Evolutionary conservation across 768 basidiomycete species (phyloP).

Genomic region (Tricholoma matsutake): DNA sequence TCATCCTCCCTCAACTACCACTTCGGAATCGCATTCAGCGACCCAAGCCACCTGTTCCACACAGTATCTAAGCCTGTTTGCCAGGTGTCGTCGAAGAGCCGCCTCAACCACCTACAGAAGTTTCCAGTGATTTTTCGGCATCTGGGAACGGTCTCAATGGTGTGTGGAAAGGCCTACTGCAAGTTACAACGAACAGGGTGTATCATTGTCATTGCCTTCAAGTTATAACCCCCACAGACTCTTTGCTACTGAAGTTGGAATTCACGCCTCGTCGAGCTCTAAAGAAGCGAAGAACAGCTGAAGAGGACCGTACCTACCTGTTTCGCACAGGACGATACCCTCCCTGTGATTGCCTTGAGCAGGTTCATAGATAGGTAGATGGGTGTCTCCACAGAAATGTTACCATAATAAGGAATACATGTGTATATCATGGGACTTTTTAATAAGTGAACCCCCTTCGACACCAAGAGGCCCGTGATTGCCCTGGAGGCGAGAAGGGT

Average conservation of each 20-base stretch:
- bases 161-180: not conserved
- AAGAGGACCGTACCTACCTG: not conserved
- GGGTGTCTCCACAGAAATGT: not conserved
- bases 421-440: not conserved
- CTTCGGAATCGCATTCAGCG: not conserved
- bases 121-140: not conserved
- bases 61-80: not conserved
- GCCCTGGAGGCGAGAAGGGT: not conserved
- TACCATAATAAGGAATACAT: conserved; percentile 1
- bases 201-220: not conserved
- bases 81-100: not conserved
- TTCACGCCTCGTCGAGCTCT: not conserved
- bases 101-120: not conserved
- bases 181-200: not conserved
- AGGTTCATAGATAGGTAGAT: no score
- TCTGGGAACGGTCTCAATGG: not conserved
- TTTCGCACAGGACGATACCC: no score
- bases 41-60: not conserved
- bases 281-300: not conserved
- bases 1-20: not conserved
- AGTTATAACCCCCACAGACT: not conserved
- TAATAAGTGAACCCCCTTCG: not conserved
- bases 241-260: not conserved
- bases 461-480: not conserved
- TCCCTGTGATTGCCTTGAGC: no score